A percentile compares a stretch with the other conserved stretches of the same genome.
Evolutionary conservation across 2,329 filamentous ascomycete genomes (phyloP).

Genomic region (Clathrospora elynae): DNA sequence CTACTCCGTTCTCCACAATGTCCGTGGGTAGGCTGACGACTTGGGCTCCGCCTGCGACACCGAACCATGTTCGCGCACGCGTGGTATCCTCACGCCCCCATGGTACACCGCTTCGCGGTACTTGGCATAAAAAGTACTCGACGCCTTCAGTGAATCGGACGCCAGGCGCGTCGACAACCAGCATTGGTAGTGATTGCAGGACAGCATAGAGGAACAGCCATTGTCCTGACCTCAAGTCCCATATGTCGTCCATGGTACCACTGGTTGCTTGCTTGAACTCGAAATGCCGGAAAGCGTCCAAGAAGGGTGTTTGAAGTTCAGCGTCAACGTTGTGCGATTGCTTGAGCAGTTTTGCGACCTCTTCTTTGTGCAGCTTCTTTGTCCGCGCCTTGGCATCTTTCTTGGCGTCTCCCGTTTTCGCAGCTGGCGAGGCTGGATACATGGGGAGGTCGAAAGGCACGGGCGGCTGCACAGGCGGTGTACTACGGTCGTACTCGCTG

Average conservation of each 20-base stretch:
- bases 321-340: conserved; percentile 81
- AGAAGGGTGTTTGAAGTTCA: conserved; percentile 64
- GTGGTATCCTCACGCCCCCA: conserved; percentile 69
- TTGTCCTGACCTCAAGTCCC: conserved; percentile 73
- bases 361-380: conserved; percentile 76
- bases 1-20: conserved; percentile 68
- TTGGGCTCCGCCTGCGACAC: conserved; percentile 68
- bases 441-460: conserved; percentile 88
- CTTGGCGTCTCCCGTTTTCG: conserved; percentile 70
- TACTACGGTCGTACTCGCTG: conserved; percentile 85
- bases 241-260: conserved; percentile 68
- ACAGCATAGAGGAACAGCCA: conserved; percentile 84
- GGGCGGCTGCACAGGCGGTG: conserved; percentile 86
- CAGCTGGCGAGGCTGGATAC: conserved; percentile 70
- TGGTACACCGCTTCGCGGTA: conserved; percentile 72
- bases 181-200: conserved; percentile 75
- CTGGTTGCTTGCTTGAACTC: conserved; percentile 71
- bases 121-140: conserved; percentile 81
- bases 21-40: conserved; percentile 67
- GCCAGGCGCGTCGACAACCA: conserved; percentile 75
- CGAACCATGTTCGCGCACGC: conserved; percentile 71
- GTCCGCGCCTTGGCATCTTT: conserved; percentile 74
- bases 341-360: conserved; percentile 76
- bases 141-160: conserved; percentile 71
- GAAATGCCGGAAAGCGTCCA: conserved; percentile 72